These are phyloP conservation scores for Ophiostoma populinum DNA, from an alignment of 2,329 filamentous ascomycete genomes.

Conservation along the genomic window DNA sequence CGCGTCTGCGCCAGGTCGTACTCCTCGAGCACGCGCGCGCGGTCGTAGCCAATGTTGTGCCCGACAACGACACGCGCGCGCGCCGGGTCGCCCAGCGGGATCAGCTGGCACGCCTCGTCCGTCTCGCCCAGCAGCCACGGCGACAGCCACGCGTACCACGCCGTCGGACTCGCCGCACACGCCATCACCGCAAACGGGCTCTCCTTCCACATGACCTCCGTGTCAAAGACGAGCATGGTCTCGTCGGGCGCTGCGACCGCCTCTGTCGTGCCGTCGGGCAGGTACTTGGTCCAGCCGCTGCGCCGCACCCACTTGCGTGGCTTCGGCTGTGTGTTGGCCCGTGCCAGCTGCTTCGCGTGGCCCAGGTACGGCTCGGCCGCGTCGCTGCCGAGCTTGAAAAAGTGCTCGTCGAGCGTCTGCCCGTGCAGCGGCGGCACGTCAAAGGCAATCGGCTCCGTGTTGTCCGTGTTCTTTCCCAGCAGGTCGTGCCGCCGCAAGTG, in stretches of 20 bases:
- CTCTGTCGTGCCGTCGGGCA: conserved; percentile 52
- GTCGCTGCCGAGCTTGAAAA: conserved; percentile 72
- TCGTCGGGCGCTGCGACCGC: conserved; percentile 62
- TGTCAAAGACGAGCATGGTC: conserved; percentile 77
- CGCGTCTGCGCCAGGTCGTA: conserved; percentile 69
- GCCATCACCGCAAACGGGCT: conserved; percentile 92
- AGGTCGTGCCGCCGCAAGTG: conserved; percentile 77
- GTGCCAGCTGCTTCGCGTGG: conserved; percentile 57
- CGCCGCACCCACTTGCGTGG: conserved; percentile 55
- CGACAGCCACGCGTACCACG: conserved; percentile 96
- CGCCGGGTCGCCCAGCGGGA: conserved; percentile 66
- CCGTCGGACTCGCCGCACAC: conserved; percentile 71
- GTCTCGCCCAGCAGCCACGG: conserved; percentile 85
- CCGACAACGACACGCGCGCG: conserved; percentile 68
- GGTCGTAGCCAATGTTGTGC: conserved; percentile 91
- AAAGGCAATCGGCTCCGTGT: conserved; percentile 60
- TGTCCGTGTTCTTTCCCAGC: conserved; percentile 77
- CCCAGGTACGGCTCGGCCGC: conserved; percentile 70
- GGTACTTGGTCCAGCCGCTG: conserved; percentile 93
- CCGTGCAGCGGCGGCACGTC: conserved; percentile 70
- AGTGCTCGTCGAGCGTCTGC: conserved; percentile 77
- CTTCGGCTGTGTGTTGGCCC: conserved; percentile 37
- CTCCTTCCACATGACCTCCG: conserved; percentile 91
- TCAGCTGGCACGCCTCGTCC: conserved; percentile 57
- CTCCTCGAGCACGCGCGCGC: conserved; percentile 75